Conservation (phyloP, 208 protist species). For the Leishmania arabica region DNA sequence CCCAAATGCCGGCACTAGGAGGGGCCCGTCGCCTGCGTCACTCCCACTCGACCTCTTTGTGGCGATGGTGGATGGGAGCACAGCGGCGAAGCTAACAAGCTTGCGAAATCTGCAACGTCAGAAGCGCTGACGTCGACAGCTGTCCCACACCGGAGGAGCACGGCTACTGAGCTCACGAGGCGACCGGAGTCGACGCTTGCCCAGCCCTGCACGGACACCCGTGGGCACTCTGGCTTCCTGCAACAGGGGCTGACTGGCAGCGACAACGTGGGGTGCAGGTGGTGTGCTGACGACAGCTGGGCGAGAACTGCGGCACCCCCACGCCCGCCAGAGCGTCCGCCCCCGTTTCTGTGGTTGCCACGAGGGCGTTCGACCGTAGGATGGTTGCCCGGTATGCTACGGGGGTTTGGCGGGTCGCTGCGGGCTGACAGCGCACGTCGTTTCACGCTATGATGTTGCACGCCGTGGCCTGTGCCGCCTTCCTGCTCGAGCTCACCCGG, state of each 20-base stretch:
- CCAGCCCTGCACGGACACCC: neutral
- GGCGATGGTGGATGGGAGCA: no score
- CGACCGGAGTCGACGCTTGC: neutral
- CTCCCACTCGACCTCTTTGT: no score
- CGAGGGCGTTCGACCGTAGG: neutral
- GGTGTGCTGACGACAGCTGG: neutral
- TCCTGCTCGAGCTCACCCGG: neutral
- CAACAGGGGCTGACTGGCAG: neutral
- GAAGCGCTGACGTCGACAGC: no score
- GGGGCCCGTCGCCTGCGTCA: no score
- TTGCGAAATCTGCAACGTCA: no score
- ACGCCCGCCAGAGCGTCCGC: neutral
- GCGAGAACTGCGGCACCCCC: neutral
- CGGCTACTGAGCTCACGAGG: neutral
- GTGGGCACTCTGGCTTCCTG: neutral
- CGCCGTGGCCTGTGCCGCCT: neutral
- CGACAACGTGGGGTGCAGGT: neutral
- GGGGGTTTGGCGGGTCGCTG: neutral
- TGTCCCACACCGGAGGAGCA: neutral
- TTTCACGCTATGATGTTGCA: neutral
- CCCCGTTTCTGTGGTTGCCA: neutral
- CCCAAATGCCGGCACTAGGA: no score
- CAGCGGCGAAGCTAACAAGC: no score
- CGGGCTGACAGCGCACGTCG: neutral
- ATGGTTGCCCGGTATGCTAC: neutral